A percentile compares a stretch with the other conserved stretches of the same genome.
phyloP scores from a whole-genome alignment of 768 basidiomycete species.

The Lentinula edodes region DNA sequence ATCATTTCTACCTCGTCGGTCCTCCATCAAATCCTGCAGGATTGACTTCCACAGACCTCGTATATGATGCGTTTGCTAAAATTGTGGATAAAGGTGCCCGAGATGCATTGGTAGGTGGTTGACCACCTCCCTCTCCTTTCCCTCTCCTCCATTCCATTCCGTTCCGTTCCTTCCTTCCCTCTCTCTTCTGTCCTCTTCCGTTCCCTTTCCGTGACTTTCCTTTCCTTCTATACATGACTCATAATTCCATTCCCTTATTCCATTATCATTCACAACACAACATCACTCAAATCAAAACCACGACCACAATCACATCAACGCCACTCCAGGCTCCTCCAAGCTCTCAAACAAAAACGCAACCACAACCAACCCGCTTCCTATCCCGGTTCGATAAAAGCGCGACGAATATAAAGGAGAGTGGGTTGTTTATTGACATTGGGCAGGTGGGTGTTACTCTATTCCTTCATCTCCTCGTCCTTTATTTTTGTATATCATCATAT shows the following conservation, averaged over 20 bases:
- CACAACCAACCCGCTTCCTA: constrained; percentile 40
- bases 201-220: no score
- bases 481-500: no score
- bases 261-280: no score
- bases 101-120: constrained; percentile 26
- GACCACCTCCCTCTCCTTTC: no score
- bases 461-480: background rate
- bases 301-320: background rate
- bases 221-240: no score
- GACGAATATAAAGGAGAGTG: constrained; percentile 53
- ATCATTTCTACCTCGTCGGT: constrained; percentile 48
- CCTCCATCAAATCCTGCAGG: constrained; percentile 41
- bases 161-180: no score
- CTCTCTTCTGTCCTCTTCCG: no score
- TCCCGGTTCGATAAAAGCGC: constrained; percentile 55
- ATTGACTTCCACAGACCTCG: constrained; percentile 24
- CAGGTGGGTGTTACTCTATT: constrained; percentile 25
- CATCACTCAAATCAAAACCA: no score
- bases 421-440: constrained; percentile 42
- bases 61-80: constrained; percentile 41
- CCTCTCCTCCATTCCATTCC: no score
- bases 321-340: constrained; percentile 22
- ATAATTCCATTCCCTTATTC: no score
- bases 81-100: constrained; percentile 39
- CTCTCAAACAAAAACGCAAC: constrained; percentile 13